A percentile compares a stretch with the other conserved stretches of the same genome.
Evolutionary conservation across 345 rosid species (phyloP).

Genomic region (Aquilaria sinensis): DNA sequence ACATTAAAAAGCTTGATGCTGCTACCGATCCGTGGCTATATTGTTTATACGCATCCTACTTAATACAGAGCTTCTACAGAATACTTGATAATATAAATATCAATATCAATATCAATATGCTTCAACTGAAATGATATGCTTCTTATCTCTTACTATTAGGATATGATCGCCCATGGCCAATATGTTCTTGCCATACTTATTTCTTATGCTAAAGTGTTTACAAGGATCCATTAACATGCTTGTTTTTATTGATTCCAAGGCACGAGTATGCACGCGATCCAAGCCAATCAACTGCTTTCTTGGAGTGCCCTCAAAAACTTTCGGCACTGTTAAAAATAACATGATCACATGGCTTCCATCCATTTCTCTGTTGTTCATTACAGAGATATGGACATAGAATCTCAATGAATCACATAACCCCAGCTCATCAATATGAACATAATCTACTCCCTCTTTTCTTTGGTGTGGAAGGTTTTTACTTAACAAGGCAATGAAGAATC

Average conservation of each 20-base stretch:
- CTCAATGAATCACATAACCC: slow-evolving; percentile 44
- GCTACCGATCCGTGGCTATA: no score
- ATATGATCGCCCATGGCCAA: slow-evolving; percentile 55
- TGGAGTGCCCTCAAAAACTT: slow-evolving; percentile 39
- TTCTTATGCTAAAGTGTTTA: slow-evolving; percentile 53
- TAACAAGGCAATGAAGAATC: slow-evolving; percentile 17
- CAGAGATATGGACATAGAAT: slow-evolving; percentile 40
- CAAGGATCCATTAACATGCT: slow-evolving; percentile 69
- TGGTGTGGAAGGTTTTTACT: slow-evolving; percentile 33
- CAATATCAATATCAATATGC: slow-evolving; percentile 18
- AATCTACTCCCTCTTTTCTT: slow-evolving; percentile 22
- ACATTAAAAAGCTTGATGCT: no score
- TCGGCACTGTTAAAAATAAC: slow-evolving; percentile 55
- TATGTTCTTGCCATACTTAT: slow-evolving; percentile 50
- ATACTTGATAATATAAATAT: no score
- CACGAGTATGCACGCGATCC: slow-evolving; percentile 54
- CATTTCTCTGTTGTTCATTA: slow-evolving; percentile 52
- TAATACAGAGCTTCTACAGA: no score
- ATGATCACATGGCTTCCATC: slow-evolving; percentile 73
- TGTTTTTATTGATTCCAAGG: slow-evolving; percentile 28
- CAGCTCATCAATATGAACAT: slow-evolving; percentile 27
- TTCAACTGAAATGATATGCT: slow-evolving; percentile 45
- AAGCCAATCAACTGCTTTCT: slow-evolving; percentile 72
- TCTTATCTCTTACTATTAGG: slow-evolving; percentile 50
- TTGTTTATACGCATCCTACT: no score